A percentile compares a stretch with the other conserved stretches of the same genome.
Conservation (phyloP, 768 basidiomycete species). For the Boletus reticuloceps region DNA sequence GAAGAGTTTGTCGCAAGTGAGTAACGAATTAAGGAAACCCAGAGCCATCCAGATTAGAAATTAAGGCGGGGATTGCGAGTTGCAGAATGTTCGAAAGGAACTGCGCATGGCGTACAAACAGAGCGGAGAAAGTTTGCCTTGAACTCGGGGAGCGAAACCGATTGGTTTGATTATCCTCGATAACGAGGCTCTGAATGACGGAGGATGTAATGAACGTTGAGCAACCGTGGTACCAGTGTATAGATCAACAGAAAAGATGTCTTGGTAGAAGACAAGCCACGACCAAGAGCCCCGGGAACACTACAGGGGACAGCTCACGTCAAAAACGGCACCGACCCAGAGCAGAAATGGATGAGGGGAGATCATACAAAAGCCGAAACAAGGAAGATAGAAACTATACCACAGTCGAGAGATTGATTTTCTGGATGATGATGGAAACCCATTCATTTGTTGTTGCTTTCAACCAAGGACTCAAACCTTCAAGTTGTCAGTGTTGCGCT, state of each 20-base stretch:
- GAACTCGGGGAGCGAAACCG: neutral
- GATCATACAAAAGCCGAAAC: neutral
- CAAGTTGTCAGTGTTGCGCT: constrained; percentile 1
- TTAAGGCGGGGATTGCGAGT: neutral
- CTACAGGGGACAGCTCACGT: constrained; percentile 2
- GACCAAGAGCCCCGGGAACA: neutral
- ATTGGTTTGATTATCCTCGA: neutral
- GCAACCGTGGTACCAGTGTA: neutral
- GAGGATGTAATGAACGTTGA: constrained; percentile 7
- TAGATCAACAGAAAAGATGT: constrained; percentile 1
- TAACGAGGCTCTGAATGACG: constrained; percentile 1
- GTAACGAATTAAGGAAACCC: neutral
- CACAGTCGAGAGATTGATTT: constrained; percentile 7
- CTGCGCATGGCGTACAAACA: neutral
- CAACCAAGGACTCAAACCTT: constrained; percentile 9
- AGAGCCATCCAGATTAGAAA: constrained; percentile 4
- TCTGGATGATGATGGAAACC: constrained; percentile 8
- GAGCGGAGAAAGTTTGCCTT: neutral
- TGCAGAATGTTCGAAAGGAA: constrained; percentile 8
- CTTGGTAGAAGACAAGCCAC: neutral
- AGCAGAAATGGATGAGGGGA: constrained; percentile 6
- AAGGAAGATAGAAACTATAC: constrained; percentile 8
- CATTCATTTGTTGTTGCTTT: constrained; percentile 9
- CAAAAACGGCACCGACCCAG: constrained; percentile 4
- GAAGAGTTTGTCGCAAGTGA: constrained; percentile 5